Conservation (phyloP, 345 rosid genomes). For the Streptanthus diversifolius region DNA sequence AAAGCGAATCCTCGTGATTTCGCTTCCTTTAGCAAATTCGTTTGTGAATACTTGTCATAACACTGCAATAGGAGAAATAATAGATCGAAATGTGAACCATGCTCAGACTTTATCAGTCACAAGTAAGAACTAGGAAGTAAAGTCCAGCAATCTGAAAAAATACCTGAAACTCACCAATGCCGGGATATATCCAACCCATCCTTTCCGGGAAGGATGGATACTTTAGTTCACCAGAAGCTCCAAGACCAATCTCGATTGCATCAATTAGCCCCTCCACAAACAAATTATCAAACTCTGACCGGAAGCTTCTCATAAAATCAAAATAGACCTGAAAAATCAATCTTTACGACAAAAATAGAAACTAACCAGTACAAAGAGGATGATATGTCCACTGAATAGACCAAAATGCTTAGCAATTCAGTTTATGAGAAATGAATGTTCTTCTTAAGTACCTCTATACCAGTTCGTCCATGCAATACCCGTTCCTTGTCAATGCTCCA, state of each 20-base stretch:
- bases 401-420: not conserved
- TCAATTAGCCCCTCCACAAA: conserved; percentile 64
- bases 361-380: not conserved
- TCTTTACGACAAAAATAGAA: not conserved
- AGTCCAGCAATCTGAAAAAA: conserved; percentile 18
- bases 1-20: conserved; percentile 71
- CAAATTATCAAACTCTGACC: conserved; percentile 81
- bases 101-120: not conserved
- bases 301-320: conserved; percentile 96
- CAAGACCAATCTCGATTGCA: conserved; percentile 86
- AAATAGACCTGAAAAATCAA: conserved; percentile 66
- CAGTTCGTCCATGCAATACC: conserved; percentile 85
- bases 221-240: conserved; percentile 83
- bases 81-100: not conserved
- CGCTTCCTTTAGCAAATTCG: conserved; percentile 66
- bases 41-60: conserved; percentile 79
- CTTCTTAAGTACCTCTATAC: conserved; percentile 60
- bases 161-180: conserved; percentile 99
- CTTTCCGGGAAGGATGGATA: conserved; percentile 84
- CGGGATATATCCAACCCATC: conserved; percentile 94
- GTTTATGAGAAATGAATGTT: not conserved
- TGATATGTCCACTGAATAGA: not conserved
- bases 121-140: conserved; percentile 3
- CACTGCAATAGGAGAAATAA: conserved; percentile 46
- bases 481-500: conserved; percentile 94